A percentile compares a stretch with the other conserved stretches of the same genome.
Evolutionary conservation across 805 yeast species (phyloP).

Genomic region (Candida sonorensis): DNA sequence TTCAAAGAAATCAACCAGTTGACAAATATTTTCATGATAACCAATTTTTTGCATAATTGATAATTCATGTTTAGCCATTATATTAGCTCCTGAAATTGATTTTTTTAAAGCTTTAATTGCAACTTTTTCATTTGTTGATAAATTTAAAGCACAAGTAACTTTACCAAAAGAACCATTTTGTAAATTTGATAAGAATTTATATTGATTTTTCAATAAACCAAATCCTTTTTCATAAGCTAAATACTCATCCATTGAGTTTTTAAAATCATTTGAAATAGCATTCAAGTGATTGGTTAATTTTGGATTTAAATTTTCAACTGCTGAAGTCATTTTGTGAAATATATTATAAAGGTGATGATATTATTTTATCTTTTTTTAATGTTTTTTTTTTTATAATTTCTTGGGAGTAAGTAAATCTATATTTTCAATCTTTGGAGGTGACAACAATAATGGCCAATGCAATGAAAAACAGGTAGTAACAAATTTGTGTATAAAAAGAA

Average conservation of each 20-base stretch:
- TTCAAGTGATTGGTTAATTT: slow-evolving; percentile 12
- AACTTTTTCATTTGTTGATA: slow-evolving; percentile 28
- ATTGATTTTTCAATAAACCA: slow-evolving; percentile 30
- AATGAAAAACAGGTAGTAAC: too few relatives aligned
- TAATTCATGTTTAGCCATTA: slow-evolving; percentile 51
- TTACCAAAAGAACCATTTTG: slow-evolving; percentile 59
- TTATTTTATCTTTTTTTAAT: neutral
- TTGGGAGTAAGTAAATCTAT: too few relatives aligned
- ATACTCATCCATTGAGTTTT: slow-evolving; percentile 31
- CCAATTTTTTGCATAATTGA: slow-evolving; percentile 35
- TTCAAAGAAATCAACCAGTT: slow-evolving; percentile 51
- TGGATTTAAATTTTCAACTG: slow-evolving; percentile 11
- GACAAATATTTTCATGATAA: slow-evolving; percentile 48
- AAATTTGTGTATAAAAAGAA: too few relatives aligned
- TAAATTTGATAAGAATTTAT: slow-evolving; percentile 36
- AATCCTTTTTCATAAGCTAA: slow-evolving; percentile 33
- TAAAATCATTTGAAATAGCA: slow-evolving; percentile 16
- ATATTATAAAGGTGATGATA: too few relatives aligned
- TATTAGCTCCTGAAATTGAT: slow-evolving; percentile 32
- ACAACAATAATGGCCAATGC: too few relatives aligned
- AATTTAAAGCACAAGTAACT: slow-evolving; percentile 47
- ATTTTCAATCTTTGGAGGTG: too few relatives aligned
- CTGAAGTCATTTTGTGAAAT: slow-evolving; percentile 9
- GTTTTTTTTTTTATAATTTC: too few relatives aligned
- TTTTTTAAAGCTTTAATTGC: slow-evolving; percentile 52